Percentiles rank a stretch among this genome's conserved stretches.
phyloP scores from a whole-genome alignment of 805 yeast genomes.

The Candida boidinii region DNA sequence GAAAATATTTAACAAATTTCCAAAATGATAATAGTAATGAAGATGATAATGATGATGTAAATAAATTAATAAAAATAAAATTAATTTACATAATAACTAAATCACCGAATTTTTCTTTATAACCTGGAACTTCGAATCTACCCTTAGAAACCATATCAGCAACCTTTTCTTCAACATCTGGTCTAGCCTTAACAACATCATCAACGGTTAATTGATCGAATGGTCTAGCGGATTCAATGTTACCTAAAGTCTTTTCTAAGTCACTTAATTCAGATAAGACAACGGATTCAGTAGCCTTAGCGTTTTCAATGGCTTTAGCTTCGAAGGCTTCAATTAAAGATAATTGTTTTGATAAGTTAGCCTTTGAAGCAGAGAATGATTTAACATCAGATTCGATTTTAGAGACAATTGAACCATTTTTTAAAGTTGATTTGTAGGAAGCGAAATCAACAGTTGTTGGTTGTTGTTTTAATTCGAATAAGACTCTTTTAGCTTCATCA shows the following conservation, averaged over 20 bases:
- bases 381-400: conserved; percentile 73
- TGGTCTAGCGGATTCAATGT: conserved; percentile 96
- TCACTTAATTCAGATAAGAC: conserved; percentile 81
- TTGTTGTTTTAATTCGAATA: conserved; percentile 63
- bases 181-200: conserved; percentile 91
- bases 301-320: conserved; percentile 92
- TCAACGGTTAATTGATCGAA: conserved; percentile 95
- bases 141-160: conserved; percentile 92
- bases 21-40: too few species aligned
- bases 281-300: conserved; percentile 83
- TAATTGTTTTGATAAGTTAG: conserved; percentile 83
- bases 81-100: conserved; percentile 73
- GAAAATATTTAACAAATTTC: too few species aligned
- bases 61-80: not conserved
- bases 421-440: conserved; percentile 70
- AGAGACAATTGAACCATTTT: conserved; percentile 71
- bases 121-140: conserved; percentile 97
- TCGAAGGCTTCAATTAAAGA: conserved; percentile 91
- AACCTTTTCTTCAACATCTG: conserved; percentile 95
- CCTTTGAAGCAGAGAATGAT: conserved; percentile 73
- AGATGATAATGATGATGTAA: too few species aligned
- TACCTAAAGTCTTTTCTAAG: conserved; percentile 79
- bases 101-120: conserved; percentile 97
- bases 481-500: conserved; percentile 89
- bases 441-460: conserved; percentile 73